phyloP scores from a whole-genome alignment of 179 eudicot genomes.

The Corrigiola litoralis region DNA sequence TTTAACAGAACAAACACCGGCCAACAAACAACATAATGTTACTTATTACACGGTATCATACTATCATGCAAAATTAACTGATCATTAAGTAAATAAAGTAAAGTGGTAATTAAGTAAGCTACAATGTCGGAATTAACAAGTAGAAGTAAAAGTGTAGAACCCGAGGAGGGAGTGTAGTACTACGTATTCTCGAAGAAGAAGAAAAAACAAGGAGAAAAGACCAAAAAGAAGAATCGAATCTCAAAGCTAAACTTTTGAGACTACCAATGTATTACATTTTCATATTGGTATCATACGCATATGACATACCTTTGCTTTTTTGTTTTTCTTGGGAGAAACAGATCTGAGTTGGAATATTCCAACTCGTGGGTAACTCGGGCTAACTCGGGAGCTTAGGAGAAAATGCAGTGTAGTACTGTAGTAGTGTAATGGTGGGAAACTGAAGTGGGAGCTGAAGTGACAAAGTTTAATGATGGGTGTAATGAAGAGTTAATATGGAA shows the following conservation, averaged over 20 bases:
- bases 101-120: no score
- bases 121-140: conserved; percentile 5
- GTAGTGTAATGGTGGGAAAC: no score
- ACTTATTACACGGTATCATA: no score
- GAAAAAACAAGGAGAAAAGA: conserved; percentile 2
- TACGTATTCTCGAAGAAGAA: no score
- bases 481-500: no score
- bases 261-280: no score
- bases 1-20: no score
- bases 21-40: no score
- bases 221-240: conserved; percentile 16
- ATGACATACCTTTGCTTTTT: conserved; percentile 2
- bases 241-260: no score
- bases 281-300: background rate
- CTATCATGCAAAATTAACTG: no score
- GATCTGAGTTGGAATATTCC: conserved; percentile 14
- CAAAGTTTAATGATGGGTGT: background rate
- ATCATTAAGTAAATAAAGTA: no score
- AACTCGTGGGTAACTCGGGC: background rate
- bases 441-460: background rate
- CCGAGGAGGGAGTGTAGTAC: conserved; percentile 6
- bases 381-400: background rate
- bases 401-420: background rate
- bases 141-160: conserved; percentile 9
- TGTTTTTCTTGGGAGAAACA: background rate